phyloP scores from a whole-genome alignment of 2,329 filamentous ascomycete species.

The Penicillium hesseltinei region DNA sequence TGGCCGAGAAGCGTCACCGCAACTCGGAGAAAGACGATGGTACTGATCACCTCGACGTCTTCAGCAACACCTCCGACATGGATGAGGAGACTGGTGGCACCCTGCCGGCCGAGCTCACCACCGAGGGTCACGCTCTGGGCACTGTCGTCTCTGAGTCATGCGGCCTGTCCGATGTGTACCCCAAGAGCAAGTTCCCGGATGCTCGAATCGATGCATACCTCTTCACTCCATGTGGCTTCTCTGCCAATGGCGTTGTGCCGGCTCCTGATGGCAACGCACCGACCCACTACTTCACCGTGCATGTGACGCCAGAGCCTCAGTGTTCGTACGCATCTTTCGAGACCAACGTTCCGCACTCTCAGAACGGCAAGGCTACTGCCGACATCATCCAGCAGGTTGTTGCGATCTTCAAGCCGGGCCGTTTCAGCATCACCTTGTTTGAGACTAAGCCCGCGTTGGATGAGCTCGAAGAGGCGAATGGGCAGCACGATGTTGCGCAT shows the following conservation, averaged over 20 bases:
- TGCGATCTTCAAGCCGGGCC: constrained; percentile 92
- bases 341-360: constrained; percentile 89
- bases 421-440: constrained; percentile 95
- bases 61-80: constrained; percentile 68
- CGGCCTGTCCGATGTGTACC: constrained; percentile 86
- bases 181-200: constrained; percentile 81
- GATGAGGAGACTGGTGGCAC: constrained; percentile 52
- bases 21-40: constrained; percentile 62
- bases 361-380: constrained; percentile 81
- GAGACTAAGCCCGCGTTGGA: constrained; percentile 69
- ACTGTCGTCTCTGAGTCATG: constrained; percentile 88
- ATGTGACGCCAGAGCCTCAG: constrained; percentile 94
- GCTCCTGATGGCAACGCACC: constrained; percentile 60
- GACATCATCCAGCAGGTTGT: constrained; percentile 94
- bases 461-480: constrained; percentile 31
- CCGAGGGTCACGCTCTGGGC: constrained; percentile 89
- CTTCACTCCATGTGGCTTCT: constrained; percentile 95
- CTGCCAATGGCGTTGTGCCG: constrained; percentile 92
- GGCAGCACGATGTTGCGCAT: constrained; percentile 39
- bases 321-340: constrained; percentile 98
- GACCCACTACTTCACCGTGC: constrained; percentile 95
- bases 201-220: constrained; percentile 93
- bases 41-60: constrained; percentile 66
- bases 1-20: constrained; percentile 78
- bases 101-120: constrained; percentile 73